Evolutionary conservation across 495 filamentous ascomycete genomes (phyloP).

Genomic region (Neurospora cerealis): DNA sequence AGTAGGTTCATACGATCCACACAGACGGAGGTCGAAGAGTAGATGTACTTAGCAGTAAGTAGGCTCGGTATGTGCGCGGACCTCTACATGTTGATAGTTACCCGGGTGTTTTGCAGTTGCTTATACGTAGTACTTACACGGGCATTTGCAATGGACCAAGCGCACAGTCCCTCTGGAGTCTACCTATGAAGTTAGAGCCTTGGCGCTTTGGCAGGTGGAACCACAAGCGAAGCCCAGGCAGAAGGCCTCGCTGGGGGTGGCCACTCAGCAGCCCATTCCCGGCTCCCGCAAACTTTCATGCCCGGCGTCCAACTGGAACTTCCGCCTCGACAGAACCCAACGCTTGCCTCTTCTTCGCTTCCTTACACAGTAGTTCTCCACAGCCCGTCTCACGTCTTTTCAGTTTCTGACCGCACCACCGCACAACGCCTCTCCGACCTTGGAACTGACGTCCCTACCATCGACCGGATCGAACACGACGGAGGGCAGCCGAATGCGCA

Average conservation of each 20-base stretch:
- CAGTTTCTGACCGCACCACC: not conserved
- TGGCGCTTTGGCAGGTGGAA: not conserved
- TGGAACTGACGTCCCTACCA: not conserved
- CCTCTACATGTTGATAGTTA: not conserved
- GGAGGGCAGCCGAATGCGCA: slow-evolving; percentile 2
- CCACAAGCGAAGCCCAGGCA: not conserved
- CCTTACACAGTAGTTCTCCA: not conserved
- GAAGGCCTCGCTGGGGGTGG: not conserved
- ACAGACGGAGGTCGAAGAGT: not conserved
- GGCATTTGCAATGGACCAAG: not conserved
- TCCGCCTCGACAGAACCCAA: not conserved
- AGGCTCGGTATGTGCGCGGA: not conserved
- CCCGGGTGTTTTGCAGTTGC: not conserved
- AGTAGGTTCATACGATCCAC: not conserved
- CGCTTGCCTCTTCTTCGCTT: not conserved
- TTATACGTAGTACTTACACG: not conserved
- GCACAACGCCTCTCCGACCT: not conserved
- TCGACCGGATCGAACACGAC: not conserved
- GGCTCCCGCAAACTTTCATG: not conserved
- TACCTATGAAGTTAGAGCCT: not conserved
- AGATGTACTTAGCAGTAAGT: not conserved
- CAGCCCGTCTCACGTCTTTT: not conserved
- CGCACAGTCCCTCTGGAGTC: not conserved
- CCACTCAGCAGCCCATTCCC: not conserved
- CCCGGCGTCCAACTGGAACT: not conserved